phyloP scores from a whole-genome alignment of 441 rosid species.

The Adansonia rubrostipa region DNA sequence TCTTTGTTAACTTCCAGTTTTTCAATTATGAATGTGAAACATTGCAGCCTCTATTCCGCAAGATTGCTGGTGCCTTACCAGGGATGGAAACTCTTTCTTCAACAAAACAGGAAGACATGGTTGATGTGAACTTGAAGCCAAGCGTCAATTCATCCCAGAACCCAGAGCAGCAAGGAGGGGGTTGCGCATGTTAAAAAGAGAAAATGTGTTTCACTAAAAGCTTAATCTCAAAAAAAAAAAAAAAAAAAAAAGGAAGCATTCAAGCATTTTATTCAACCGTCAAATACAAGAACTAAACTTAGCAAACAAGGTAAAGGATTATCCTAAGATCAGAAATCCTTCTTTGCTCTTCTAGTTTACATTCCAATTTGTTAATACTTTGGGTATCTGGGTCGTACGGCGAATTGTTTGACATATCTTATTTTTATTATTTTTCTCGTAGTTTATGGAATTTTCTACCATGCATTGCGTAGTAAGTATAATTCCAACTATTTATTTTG shows the following conservation, averaged over 20 bases:
- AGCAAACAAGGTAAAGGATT: not conserved
- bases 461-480: not conserved
- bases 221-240: not conserved
- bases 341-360: constrained; percentile 10
- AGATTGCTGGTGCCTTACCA: constrained; percentile 70
- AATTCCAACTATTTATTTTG: not conserved
- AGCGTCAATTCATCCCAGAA: constrained; percentile 50
- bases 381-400: constrained; percentile 15
- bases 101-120: constrained; percentile 74
- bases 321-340: not conserved
- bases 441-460: not conserved
- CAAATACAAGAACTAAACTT: constrained; percentile 21
- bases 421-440: not conserved
- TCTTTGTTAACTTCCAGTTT: not conserved
- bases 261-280: not conserved
- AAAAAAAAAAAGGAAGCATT: too few species aligned
- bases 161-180: constrained; percentile 61
- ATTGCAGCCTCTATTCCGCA: constrained; percentile 68
- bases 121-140: constrained; percentile 68
- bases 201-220: constrained; percentile 18
- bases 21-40: not conserved
- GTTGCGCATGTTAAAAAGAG: constrained; percentile 49
- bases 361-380: constrained; percentile 5
- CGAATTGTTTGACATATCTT: not conserved
- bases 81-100: constrained; percentile 72